These are phyloP conservation scores for Amauroascus niger DNA, from an alignment of 2,329 filamentous ascomycete genomes.

Conservation along the genomic window DNA sequence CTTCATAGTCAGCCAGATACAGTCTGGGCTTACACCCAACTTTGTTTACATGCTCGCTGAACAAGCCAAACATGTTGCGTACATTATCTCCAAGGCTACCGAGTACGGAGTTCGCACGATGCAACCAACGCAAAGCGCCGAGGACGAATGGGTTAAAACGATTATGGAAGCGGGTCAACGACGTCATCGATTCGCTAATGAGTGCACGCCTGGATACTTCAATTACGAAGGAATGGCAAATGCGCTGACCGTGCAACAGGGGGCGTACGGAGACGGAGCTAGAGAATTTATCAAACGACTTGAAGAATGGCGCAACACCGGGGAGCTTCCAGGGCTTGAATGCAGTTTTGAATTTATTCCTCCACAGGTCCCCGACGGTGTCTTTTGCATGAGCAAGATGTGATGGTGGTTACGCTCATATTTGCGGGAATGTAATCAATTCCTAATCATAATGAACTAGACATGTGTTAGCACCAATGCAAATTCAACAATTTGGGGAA, in stretches of 20 bases:
- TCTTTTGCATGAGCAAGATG: neutral
- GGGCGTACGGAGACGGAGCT: neutral
- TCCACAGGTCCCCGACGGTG: neutral
- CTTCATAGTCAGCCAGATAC: slow-evolving; percentile 40
- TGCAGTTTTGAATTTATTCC: neutral
- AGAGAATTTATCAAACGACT: slow-evolving; percentile 3
- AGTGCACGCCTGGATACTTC: slow-evolving; percentile 4
- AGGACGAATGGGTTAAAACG: slow-evolving; percentile 4
- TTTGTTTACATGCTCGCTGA: slow-evolving; percentile 8
- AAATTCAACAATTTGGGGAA: neutral
- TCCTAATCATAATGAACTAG: neutral
- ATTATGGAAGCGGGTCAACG: neutral
- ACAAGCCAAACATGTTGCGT: slow-evolving; percentile 8
- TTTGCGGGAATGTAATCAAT: neutral
- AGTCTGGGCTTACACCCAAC: slow-evolving; percentile 26
- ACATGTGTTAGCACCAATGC: neutral
- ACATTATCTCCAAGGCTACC: slow-evolving; percentile 5
- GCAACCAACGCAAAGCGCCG: neutral
- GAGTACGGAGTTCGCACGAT: slow-evolving; percentile 1
- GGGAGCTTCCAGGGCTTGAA: neutral
- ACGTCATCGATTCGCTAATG: neutral
- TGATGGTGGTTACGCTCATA: neutral
- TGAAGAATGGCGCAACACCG: slow-evolving; percentile 1
- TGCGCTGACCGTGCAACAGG: slow-evolving; percentile 1
- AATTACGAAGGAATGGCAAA: slow-evolving; percentile 4